Conservation (phyloP, 2,329 filamentous ascomycete species). For the Lizonia empirigonia region DNA sequence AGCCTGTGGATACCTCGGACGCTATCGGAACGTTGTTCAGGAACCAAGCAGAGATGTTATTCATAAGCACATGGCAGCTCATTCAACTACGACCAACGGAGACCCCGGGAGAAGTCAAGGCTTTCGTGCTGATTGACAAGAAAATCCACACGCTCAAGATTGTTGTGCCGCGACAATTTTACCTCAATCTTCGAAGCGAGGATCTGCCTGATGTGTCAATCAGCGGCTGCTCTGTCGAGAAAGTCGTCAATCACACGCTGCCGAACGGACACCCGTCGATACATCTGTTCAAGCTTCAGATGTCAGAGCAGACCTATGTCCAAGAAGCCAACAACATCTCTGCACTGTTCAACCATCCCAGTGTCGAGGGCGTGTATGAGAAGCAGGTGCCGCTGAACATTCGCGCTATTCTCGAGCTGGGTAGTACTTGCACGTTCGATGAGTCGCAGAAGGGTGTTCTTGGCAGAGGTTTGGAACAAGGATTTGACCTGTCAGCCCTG, state of each 20-base stretch:
- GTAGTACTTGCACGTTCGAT: constrained; percentile 91
- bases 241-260: constrained; percentile 88
- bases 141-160: constrained; percentile 89
- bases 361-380: constrained; percentile 97
- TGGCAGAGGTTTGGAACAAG: constrained; percentile 88
- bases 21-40: constrained; percentile 77
- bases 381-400: constrained; percentile 86
- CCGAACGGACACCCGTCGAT: constrained; percentile 94
- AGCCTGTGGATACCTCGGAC: constrained; percentile 65
- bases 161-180: constrained; percentile 86
- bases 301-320: constrained; percentile 86
- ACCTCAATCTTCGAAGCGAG: constrained; percentile 86
- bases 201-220: constrained; percentile 89
- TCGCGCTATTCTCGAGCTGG: constrained; percentile 85
- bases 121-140: constrained; percentile 89
- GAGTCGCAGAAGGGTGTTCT: constrained; percentile 87
- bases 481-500: constrained; percentile 83
- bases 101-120: constrained; percentile 81
- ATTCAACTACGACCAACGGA: constrained; percentile 84
- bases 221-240: constrained; percentile 84
- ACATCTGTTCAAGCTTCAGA: constrained; percentile 91
- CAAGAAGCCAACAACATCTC: constrained; percentile 82
- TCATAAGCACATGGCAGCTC: constrained; percentile 93
- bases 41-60: constrained; percentile 88
- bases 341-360: constrained; percentile 85